Evolutionary conservation across 1,139 yeast species (phyloP).

Genomic region (Sugiyamaella xylanicola): DNA sequence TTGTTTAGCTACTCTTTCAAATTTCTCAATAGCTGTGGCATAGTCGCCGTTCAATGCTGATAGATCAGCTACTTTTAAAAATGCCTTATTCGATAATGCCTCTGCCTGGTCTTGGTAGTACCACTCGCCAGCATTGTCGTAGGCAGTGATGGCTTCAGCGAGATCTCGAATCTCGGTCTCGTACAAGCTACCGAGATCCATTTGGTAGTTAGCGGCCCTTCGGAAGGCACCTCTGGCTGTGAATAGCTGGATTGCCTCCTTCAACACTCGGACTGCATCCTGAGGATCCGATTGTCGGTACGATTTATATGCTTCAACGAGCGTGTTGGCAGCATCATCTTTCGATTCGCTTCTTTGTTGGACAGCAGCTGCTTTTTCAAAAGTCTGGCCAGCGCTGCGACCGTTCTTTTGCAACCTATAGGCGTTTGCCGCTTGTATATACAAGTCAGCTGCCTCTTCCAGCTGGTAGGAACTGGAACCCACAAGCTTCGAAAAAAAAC

Average conservation of each 20-base stretch:
- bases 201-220: slow-evolving; percentile 91
- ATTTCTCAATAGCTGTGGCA: slow-evolving; percentile 70
- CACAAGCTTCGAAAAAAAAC: slow-evolving; percentile 67
- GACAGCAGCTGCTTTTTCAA: slow-evolving; percentile 80
- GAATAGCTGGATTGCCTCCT: slow-evolving; percentile 78
- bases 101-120: slow-evolving; percentile 91
- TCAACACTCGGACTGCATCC: slow-evolving; percentile 77
- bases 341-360: slow-evolving; percentile 75
- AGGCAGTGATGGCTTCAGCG: slow-evolving; percentile 70
- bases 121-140: slow-evolving; percentile 96
- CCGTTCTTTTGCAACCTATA: slow-evolving; percentile 73
- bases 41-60: slow-evolving; percentile 76
- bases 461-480: slow-evolving; percentile 68
- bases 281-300: slow-evolving; percentile 70
- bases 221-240: slow-evolving; percentile 92
- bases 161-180: slow-evolving; percentile 71
- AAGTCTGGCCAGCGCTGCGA: slow-evolving; percentile 71
- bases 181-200: slow-evolving; percentile 85
- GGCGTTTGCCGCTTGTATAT: slow-evolving; percentile 86
- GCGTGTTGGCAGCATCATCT: slow-evolving; percentile 90
- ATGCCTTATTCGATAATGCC: slow-evolving; percentile 87
- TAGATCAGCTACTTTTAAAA: slow-evolving; percentile 86
- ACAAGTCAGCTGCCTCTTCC: slow-evolving; percentile 92
- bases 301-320: slow-evolving; percentile 89
- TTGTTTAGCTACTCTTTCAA: slow-evolving; percentile 75